Evolutionary conservation across 495 filamentous ascomycete genomes (phyloP).

Genomic region (Cairneyella variabilis): DNA sequence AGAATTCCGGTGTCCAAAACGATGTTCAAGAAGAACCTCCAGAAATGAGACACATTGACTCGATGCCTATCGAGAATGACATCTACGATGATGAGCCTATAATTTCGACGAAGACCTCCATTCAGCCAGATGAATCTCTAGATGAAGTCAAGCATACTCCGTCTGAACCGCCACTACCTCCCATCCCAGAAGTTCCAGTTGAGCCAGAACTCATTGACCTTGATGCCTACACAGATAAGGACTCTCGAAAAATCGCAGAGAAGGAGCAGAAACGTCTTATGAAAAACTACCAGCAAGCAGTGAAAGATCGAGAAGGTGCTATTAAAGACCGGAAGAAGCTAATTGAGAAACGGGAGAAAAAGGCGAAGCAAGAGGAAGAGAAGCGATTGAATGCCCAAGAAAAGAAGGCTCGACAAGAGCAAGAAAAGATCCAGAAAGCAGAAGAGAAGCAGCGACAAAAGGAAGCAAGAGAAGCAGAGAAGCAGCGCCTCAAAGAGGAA

Average conservation of each 20-base stretch:
- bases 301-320: slow-evolving; percentile 60
- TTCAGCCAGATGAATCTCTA: background rate
- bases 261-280: slow-evolving; percentile 52
- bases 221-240: slow-evolving; percentile 51
- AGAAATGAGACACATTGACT: slow-evolving; percentile 30
- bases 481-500: slow-evolving; percentile 30
- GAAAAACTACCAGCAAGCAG: slow-evolving; percentile 55
- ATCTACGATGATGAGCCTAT: slow-evolving; percentile 2
- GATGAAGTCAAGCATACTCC: slow-evolving; percentile 14
- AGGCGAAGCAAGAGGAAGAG: slow-evolving; percentile 40
- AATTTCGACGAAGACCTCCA: background rate
- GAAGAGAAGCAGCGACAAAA: no score
- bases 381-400: slow-evolving; percentile 39
- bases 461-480: slow-evolving; percentile 30
- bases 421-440: no score
- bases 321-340: slow-evolving; percentile 57
- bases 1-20: slow-evolving; percentile 19
- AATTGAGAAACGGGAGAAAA: slow-evolving; percentile 50
- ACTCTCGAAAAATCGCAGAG: slow-evolving; percentile 59
- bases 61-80: slow-evolving; percentile 30
- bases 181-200: slow-evolving; percentile 38
- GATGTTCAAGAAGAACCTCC: slow-evolving; percentile 17
- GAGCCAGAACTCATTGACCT: slow-evolving; percentile 44
- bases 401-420: no score
- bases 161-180: slow-evolving; percentile 30